Base-by-base conservation (phyloP, 352 stramenopile genomes). In the Elongisporangium anandrum region DNA sequence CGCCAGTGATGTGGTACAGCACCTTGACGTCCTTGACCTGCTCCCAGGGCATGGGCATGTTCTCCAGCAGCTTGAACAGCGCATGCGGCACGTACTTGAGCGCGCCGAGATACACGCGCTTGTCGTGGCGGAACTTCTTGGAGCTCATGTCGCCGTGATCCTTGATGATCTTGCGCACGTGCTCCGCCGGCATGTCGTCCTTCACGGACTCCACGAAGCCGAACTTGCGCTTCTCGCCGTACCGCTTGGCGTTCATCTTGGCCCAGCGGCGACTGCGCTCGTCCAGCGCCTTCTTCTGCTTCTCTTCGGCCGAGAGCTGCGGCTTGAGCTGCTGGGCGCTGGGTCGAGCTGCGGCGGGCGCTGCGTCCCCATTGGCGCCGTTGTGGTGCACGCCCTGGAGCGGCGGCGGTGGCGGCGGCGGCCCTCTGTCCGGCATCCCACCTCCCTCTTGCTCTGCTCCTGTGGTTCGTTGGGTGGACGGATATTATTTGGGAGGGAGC, bases 21-120 rank as follows among this genome's bases (percentile, higher is more conserved):
- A 99, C 97, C 61, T 98, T 97, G 47, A 99, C 97, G 59, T 99
- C 98, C 56, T 98, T 97, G 39, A 99, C 96, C 63, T 98, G 96
- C 72, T 99, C 97, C 98, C 98, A 99, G 3, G 98, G 98, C 98
- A 99, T 99, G 50, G 98, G 98, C 92, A 99, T 99, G 73, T 99
- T 99, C 82, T 99, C 98, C 54, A 99, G 73, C 49, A 99, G 77
- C 82, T 99, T 99, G 71, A 98, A 99, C 41, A 99, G 88, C 17
- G 97, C 96, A 69, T 99, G 98, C 13, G 98, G 98, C 22, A 99
- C 95, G 73, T 99, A 99, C 75, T 99, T 99, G 50, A 99, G 81
- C 47, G 98, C 98, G n/a, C 98, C 97, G 0, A 99, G 70, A 70
- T 99, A 99, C 24, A 99, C 89, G 53, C 98, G 87, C 75, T 99